These are phyloP conservation scores for Priceomyces haplophilus DNA, from an alignment of 805 yeast species.

Conservation along the genomic window DNA sequence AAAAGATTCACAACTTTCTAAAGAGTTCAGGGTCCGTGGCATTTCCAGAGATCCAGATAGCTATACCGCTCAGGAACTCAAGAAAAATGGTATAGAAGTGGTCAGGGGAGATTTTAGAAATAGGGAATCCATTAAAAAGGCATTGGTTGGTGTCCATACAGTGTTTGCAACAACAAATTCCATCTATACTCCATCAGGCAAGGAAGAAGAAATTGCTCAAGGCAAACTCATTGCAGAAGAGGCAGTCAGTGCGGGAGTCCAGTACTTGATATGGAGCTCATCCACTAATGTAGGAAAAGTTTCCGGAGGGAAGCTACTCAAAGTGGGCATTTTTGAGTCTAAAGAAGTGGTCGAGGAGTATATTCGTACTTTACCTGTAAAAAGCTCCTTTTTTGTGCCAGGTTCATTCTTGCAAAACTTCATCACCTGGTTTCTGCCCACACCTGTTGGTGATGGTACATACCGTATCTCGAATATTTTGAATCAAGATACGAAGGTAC, in stretches of 20 bases:
- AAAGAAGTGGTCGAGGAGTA: slow-evolving; percentile 7
- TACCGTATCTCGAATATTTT: slow-evolving; percentile 1
- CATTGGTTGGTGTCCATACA: slow-evolving; percentile 7
- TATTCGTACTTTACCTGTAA: slow-evolving; percentile 5
- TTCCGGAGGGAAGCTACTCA: slow-evolving; percentile 3
- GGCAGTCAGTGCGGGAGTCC: slow-evolving; percentile 2
- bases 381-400: slow-evolving; percentile 5
- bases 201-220: slow-evolving; percentile 6
- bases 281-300: neutral
- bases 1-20: slow-evolving; percentile 5
- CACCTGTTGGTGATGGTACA: slow-evolving; percentile 1
- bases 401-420: slow-evolving; percentile 8
- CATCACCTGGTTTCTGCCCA: neutral
- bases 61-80: slow-evolving; percentile 6
- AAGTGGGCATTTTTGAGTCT: neutral
- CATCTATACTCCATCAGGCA: slow-evolving; percentile 10
- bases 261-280: slow-evolving; percentile 7
- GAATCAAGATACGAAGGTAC: slow-evolving; percentile 1
- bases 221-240: slow-evolving; percentile 9
- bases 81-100: slow-evolving; percentile 13
- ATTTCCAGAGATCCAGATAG: slow-evolving; percentile 11
- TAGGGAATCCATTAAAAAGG: slow-evolving; percentile 3
- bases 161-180: slow-evolving; percentile 5
- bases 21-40: slow-evolving; percentile 11
- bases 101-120: slow-evolving; percentile 9